Base-by-base conservation (phyloP, 106 monocot genomes). In the Dactylorhiza incarnata region DNA sequence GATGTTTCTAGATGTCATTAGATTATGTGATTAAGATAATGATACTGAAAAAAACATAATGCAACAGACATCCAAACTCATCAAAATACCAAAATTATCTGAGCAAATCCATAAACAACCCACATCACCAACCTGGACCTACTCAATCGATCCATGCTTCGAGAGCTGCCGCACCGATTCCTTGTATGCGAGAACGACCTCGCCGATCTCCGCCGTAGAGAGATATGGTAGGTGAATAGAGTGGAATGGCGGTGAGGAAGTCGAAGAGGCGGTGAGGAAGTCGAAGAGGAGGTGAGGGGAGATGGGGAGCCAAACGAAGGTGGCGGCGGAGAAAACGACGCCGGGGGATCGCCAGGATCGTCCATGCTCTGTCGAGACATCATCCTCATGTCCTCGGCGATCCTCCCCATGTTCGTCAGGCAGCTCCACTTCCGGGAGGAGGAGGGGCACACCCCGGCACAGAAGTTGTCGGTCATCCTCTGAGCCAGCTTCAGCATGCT, bases 251-350 rank as follows among this genome's bases (percentile, higher is more conserved):
- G 86, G n/a, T n/a, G n/a, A n/a, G n/a, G n/a, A n/a, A n/a, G n/a
- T n/a, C n/a, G n/a, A n/a, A n/a, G n/a, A n/a, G n/a, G n/a, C n/a
- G n/a, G n/a, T n/a, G n/a, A 95, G 83, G 82, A 95, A 95, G 48
- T 90, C 86, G 71, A 95, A 92, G 48, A 95, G 77, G 9, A 89
- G 80, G 58, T 73, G 73, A 9, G 89, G 84, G 2, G 79, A 19
- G 5, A 83, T 82, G 1, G 89, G 92, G 2, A 95, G 77, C 95
- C 95, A 92, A 0, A 92, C 95, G 0, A 92, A 87, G 2, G 92
- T 95, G 26, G 95, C 95, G 2, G 92, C 95, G 49, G 92, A 92
- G 0, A 95, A 81, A 45, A 95, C 92, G 13, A 95, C 92, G 0
- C 95, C 95, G 3, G 95, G 92, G 0, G 92, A 83, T 85, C 86